Evolutionary conservation across 2,329 filamentous ascomycete species (phyloP).

Genomic region (Cryphonectria parasitica): DNA sequence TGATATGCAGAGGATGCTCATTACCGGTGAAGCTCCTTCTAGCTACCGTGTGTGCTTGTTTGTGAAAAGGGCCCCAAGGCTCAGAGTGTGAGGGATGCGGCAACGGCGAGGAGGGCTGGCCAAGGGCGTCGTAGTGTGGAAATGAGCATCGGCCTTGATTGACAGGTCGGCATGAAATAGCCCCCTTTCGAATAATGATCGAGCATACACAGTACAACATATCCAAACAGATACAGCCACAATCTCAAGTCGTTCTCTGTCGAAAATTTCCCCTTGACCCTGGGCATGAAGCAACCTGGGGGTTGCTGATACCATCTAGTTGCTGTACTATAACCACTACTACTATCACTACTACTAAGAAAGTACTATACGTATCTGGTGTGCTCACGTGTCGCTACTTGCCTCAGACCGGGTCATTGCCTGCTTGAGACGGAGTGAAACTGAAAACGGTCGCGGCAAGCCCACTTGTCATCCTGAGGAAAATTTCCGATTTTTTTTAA

Average conservation of each 20-base stretch:
- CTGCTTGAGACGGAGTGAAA: constrained; percentile 27
- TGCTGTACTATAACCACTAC: not conserved
- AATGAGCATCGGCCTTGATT: constrained; percentile 10
- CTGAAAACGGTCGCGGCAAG: constrained; percentile 25
- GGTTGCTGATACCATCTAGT: not conserved
- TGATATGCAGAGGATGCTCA: constrained; percentile 16
- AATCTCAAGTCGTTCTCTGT: constrained; percentile 2
- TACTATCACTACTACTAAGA: too few relatives aligned
- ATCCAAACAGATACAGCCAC: constrained; percentile 13
- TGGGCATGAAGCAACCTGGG: not conserved
- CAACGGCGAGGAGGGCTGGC: not conserved
- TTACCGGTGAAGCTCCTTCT: not conserved
- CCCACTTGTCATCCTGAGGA: constrained; percentile 26
- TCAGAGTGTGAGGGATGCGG: not conserved
- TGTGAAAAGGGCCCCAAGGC: not conserved
- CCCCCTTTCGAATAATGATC: constrained; percentile 3
- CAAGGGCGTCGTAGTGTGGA: not conserved
- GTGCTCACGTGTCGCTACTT: not conserved
- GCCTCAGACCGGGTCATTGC: constrained; percentile 16
- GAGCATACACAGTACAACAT: not conserved
- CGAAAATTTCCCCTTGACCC: not conserved
- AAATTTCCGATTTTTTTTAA: constrained; percentile 18
- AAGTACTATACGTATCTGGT: not conserved
- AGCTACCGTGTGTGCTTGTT: not conserved
- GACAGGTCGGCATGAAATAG: constrained; percentile 16